Conservation (phyloP, 148 eudicot genomes). For the Rhododendron williamsianum region DNA sequence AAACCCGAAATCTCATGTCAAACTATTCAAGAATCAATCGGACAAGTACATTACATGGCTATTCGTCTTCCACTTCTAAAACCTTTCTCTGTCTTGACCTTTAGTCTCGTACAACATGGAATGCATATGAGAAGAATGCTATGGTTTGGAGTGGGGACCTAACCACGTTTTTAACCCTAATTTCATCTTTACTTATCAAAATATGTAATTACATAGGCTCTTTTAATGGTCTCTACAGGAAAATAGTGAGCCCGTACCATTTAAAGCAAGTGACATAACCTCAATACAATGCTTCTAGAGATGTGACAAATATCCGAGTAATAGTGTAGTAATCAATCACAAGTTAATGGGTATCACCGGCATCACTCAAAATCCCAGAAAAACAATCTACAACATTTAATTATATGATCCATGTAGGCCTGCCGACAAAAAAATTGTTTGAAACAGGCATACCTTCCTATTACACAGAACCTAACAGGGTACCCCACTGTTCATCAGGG, state of each 20-base stretch:
- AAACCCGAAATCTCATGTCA: neutral
- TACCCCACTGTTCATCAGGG: neutral
- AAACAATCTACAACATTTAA: neutral
- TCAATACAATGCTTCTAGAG: neutral
- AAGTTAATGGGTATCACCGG: neutral
- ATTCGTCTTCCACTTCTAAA: neutral
- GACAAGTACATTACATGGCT: neutral
- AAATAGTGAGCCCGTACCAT: neutral
- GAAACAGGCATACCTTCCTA: neutral
- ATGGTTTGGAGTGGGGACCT: neutral
- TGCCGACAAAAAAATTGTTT: neutral
- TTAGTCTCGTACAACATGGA: too few relatives aligned
- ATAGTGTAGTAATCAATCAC: neutral
- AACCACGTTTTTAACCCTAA: neutral
- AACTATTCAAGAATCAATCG: neutral
- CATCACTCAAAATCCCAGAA: neutral
- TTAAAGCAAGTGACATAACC: neutral
- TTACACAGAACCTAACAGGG: neutral
- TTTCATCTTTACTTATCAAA: neutral
- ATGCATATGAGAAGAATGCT: neutral
- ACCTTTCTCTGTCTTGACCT: too few relatives aligned
- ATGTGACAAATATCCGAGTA: neutral
- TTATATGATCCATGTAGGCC: neutral
- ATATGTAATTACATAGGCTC: neutral
- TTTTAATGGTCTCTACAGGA: neutral